Evolutionary conservation across 768 basidiomycete species (phyloP), one percentile per base, ranked within the genome.

Genomic region (Kwoniella sp.): DNA sequence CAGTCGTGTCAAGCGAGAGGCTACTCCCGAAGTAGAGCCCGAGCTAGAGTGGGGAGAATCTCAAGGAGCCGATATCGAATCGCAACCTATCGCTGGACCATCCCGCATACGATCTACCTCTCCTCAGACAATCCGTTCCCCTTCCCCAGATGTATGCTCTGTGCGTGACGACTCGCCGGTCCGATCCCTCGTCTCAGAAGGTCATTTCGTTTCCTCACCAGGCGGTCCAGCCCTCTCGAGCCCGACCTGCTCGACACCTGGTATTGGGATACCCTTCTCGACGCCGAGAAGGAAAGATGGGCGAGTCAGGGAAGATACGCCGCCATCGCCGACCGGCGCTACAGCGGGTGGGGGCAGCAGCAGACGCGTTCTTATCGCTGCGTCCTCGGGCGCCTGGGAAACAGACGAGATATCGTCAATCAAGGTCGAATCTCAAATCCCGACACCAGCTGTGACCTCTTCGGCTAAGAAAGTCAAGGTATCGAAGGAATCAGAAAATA

Each of bases 111-210:
- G 67, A 13, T 70, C 70, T 22, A 72, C 70, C 0, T 72, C 69
- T 30, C 20, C 47, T 15, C n/a, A 41, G 23, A 23, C 60, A 4
- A n/a, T 26, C 11, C 67, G 72, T 17, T 72, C 72, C 11, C 76
- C 74, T 5, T 73, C 70, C 34, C 74, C 74, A 17, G 59, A 68
- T 7, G 45, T 68, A 26, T 74, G 74, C 3, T 69, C 74, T 1
- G 17, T 52, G 4, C 54, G n/a, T 12, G 62, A 61, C 5, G 48
- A 66, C 37, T 58, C 58, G 8, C 67, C 67, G n/a, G 25, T 63
- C 20, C 53, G 55, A 52, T 58, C 66, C 13, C n/a, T 57, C 48
- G 37, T 63, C 20, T 56, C 48, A 1, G 61, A 63, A 23, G 52
- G 29, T 15, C 61, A 66, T 23, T 12, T 54, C 15, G 12, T 68